Percentiles rank a stretch among this genome's conserved stretches.
phyloP scores from a whole-genome alignment of 2,329 filamentous ascomycete species.

The Apiospora malaysiana region DNA sequence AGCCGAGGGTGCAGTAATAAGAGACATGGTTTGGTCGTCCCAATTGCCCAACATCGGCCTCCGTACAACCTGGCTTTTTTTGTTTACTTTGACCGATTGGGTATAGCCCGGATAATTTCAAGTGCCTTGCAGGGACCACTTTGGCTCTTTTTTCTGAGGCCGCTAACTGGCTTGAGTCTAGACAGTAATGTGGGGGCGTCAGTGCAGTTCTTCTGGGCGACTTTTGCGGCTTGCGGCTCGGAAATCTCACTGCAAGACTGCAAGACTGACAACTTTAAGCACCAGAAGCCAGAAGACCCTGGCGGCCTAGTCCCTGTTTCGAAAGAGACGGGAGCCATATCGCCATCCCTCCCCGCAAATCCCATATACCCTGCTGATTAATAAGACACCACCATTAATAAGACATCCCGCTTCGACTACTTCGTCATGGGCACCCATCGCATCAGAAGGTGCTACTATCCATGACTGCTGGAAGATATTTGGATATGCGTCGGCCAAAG shows the following conservation, averaged over 20 bases:
- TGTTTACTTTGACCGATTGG: conserved; percentile 20
- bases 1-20: conserved; percentile 1
- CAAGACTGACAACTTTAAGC: too few species aligned
- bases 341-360: not conserved
- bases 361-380: conserved; percentile 10
- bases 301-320: not conserved
- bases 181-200: not conserved
- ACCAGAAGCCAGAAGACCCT: too few species aligned
- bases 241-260: not conserved
- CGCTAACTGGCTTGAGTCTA: not conserved
- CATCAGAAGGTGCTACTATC: not conserved
- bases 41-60: conserved; percentile 13
- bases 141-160: not conserved
- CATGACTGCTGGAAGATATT: not conserved
- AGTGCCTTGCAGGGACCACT: conserved; percentile 8
- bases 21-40: conserved; percentile 11
- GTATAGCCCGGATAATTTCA: not conserved
- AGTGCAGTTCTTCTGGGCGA: not conserved
- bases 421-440: not conserved
- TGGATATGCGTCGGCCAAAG: not conserved
- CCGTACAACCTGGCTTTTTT: conserved; percentile 10
- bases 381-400: conserved; percentile 5
- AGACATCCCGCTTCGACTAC: not conserved
- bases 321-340: not conserved
- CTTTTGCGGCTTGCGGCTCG: not conserved